phyloP scores from a whole-genome alignment of 2,329 filamentous ascomycete species.

The Sporothrix humicola region DNA sequence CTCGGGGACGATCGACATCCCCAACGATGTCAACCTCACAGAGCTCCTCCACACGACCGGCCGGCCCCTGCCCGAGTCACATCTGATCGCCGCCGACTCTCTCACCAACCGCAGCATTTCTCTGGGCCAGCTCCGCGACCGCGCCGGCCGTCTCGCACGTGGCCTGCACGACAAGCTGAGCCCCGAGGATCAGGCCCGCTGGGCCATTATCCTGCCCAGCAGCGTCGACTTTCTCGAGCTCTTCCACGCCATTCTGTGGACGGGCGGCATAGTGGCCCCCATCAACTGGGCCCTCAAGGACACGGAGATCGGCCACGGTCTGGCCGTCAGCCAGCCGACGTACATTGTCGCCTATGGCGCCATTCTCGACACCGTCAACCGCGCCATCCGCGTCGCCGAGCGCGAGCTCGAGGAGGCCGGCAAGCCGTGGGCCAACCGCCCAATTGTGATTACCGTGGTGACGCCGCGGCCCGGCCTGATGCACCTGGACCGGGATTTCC shows the following conservation, averaged over 20 bases:
- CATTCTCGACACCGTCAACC: conserved; percentile 41
- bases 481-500: conserved; percentile 47
- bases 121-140: conserved; percentile 50
- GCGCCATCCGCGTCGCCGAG: conserved; percentile 46
- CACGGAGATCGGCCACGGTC: conserved; percentile 49
- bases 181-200: conserved; percentile 48
- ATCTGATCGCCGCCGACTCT: conserved; percentile 51
- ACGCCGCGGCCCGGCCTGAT: conserved; percentile 37
- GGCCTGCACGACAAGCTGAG: conserved; percentile 46
- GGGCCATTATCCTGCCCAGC: conserved; percentile 53
- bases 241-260: conserved; percentile 51
- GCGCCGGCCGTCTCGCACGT: conserved; percentile 50
- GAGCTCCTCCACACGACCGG: conserved; percentile 51
- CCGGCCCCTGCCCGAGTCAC: conserved; percentile 48
- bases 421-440: conserved; percentile 44
- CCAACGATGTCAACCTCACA: conserved; percentile 51
- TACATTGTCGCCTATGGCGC: conserved; percentile 50
- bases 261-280: conserved; percentile 48
- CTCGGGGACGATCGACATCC: conserved; percentile 45
- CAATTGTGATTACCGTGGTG: conserved; percentile 47
- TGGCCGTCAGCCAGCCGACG: conserved; percentile 51
- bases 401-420: conserved; percentile 41
- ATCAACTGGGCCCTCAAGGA: conserved; percentile 50
- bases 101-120: conserved; percentile 54
- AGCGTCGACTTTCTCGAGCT: conserved; percentile 53